Evolutionary conservation across 495 filamentous ascomycete genomes (phyloP), one percentile per base, ranked within the genome.

Genomic region (Hyaloscypha variabilis): DNA sequence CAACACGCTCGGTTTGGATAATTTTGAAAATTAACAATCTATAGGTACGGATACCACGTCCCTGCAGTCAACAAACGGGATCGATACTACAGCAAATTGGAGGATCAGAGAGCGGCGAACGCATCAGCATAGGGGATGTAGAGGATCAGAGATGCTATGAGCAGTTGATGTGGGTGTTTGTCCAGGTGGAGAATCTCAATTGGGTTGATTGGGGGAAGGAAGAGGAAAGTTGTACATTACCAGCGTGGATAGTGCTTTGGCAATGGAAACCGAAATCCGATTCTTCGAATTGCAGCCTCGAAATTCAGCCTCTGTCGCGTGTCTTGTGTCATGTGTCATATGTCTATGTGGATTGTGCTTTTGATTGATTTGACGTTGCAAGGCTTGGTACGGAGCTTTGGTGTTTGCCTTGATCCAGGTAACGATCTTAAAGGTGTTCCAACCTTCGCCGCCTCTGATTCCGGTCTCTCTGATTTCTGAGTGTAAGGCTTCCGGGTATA

Each of bases 11-110:
- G 63, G 14, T 63, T 57, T 60, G 24, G 21, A 25, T 62, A 29
- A 55, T 56, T 3, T 3, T 19, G 11, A 19, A 46, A 1, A 46
- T 46, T 46, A 17, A 19, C 54, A 25, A 58, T 26, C 57, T 58
- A 26, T 31, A 70, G 60, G 51, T 71, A 68, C 64, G 89, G 91
- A 74, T 93, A 87, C 80, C 91, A 94, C 81, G 83, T 93, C 56
- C 91, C 91, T 67, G 82, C 84, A 57, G 87, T 91, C 73, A 90
- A 90, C 73, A 82, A 79, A 76, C 91, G 91, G 72, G 91, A 94
- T 78, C 63, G 75, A 62, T 91, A 85, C 83, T 93, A 94, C 83
- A 78, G 83, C 71, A 90, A 88, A 76, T 79, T 94, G 55, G 91
- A 94, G 78, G 82, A 86, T 69, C 79, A 90, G 77, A 82, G 89